Evolutionary conservation across 495 filamentous ascomycete genomes (phyloP), one percentile per base, ranked within the genome.

Genomic region (Collariella sp.): DNA sequence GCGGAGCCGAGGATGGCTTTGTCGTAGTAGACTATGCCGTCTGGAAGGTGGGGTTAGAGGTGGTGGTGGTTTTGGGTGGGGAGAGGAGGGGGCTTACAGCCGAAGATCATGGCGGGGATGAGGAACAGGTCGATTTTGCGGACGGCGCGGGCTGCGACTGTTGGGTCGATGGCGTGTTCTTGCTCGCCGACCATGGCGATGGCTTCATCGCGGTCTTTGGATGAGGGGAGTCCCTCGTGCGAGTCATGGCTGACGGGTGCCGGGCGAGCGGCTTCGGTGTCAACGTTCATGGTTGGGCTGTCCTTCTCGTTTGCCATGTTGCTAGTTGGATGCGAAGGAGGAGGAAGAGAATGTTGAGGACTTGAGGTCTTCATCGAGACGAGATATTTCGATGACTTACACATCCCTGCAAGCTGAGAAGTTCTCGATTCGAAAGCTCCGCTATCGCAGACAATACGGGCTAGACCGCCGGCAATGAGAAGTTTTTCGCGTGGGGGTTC

Each of bases 21-120:
- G 66, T 89, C 86, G 62, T 86, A 88, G 65, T 88, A 89, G 7
- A 88, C 84, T 44, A 89, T 72, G 11, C 85, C 85, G 70, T 88
- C 69, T 67, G 40, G 16, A 52, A 60, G 26, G n/a, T n/a, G 7
- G 18, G 29, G 44, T 12, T 0, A 22, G 19, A 2, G 15, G 5
- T 10, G 19, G 26, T 16, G 19, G 20, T 19, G 46, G 50, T 34
- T 6, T 7, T n/a, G 16, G 11, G 29, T 13, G 46, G 15, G 31
- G 5, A 3, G 5, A 29, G 13, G 35, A 15, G 35, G 1, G 11
- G 15, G 57, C 65, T 53, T 46, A 68, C 66, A 69, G 71, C 83
- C 85, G 52, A 87, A 70, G 29, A 83, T 69, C 83, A 88, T 88
- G 4, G 78, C 77, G 0, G 86, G 85, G 41, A 89, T 85, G 34